Evolutionary conservation across 768 basidiomycete genomes (phyloP).

Genomic region (Polyporus arcularius): DNA sequence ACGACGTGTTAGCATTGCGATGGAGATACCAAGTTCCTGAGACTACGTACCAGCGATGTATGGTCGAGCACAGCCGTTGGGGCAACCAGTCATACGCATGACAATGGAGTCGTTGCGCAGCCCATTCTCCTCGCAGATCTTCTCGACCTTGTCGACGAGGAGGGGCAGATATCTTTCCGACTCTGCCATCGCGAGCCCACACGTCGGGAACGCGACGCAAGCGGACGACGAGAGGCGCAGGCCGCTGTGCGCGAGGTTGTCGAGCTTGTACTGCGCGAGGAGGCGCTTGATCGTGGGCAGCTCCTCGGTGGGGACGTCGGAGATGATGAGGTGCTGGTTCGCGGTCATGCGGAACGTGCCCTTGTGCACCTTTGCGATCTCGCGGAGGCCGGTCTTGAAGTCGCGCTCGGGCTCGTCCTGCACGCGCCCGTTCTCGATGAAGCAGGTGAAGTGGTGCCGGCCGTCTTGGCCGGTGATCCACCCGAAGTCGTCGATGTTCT

Average conservation of each 20-base stretch:
- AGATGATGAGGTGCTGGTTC: conserved; percentile 91
- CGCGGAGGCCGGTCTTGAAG: conserved; percentile 90
- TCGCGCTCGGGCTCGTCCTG: conserved; percentile 88
- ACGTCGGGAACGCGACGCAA: conserved; percentile 97
- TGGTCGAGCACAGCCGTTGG: conserved; percentile 91
- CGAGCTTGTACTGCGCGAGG: conserved; percentile 83
- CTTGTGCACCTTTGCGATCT: conserved; percentile 94
- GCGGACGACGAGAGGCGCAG: conserved; percentile 89
- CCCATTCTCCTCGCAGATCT: conserved; percentile 91
- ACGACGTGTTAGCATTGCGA: background rate
- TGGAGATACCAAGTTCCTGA: background rate
- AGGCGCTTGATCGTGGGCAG: conserved; percentile 76
- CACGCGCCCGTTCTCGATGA: conserved; percentile 98
- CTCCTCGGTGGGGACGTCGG: conserved; percentile 77
- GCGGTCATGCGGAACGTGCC: conserved; percentile 91
- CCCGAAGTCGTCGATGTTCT: conserved; percentile 92
- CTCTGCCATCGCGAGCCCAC: conserved; percentile 83
- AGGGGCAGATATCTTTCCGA: conserved; percentile 89
- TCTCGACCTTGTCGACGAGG: conserved; percentile 92
- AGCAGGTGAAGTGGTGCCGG: conserved; percentile 87
- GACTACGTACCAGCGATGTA: conserved; percentile 75
- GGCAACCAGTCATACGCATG: conserved; percentile 99
- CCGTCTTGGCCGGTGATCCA: conserved; percentile 90
- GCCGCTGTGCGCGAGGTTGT: conserved; percentile 78
- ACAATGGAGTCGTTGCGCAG: conserved; percentile 92